Evolutionary conservation across 306 rosid genomes (phyloP).

Genomic region (Rosa rugosa): DNA sequence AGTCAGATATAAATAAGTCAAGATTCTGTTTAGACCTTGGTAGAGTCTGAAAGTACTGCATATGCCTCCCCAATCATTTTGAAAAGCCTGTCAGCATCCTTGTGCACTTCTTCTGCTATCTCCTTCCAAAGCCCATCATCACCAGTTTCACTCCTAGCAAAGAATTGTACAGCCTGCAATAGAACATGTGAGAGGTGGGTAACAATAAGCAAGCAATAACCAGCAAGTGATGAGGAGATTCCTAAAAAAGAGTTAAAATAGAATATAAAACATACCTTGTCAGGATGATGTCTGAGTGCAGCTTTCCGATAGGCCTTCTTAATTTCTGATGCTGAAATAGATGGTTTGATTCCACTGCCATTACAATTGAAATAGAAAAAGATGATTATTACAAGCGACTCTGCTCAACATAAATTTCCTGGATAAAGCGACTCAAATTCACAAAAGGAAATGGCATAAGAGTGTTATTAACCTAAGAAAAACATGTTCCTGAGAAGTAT

Average conservation of each 20-base stretch:
- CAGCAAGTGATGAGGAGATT: background rate
- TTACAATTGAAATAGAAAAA: conserved; percentile 31
- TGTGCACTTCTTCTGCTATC: conserved; percentile 74
- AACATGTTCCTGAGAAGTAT: background rate
- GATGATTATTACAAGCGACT: conserved; percentile 13
- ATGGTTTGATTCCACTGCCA: conserved; percentile 88
- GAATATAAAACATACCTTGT: conserved; percentile 59
- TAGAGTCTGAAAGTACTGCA: conserved; percentile 76
- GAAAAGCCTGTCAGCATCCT: conserved; percentile 79
- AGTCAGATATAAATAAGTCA: background rate
- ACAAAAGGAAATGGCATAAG: background rate
- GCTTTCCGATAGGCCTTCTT: conserved; percentile 98
- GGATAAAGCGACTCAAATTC: background rate
- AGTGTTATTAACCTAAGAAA: background rate
- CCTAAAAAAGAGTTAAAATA: background rate
- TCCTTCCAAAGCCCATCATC: conserved; percentile 78
- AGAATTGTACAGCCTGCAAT: conserved; percentile 80
- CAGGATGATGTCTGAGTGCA: conserved; percentile 97
- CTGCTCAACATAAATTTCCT: conserved; percentile 6
- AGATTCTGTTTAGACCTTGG: conserved; percentile 48
- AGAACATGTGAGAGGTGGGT: conserved; percentile 24
- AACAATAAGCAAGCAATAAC: background rate
- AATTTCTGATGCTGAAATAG: conserved; percentile 78
- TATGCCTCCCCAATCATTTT: conserved; percentile 92
- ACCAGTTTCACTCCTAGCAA: conserved; percentile 72